These are phyloP conservation scores for Baeospora myosura DNA, from an alignment of 1,284 basidiomycete species.

Conservation along the genomic window DNA sequence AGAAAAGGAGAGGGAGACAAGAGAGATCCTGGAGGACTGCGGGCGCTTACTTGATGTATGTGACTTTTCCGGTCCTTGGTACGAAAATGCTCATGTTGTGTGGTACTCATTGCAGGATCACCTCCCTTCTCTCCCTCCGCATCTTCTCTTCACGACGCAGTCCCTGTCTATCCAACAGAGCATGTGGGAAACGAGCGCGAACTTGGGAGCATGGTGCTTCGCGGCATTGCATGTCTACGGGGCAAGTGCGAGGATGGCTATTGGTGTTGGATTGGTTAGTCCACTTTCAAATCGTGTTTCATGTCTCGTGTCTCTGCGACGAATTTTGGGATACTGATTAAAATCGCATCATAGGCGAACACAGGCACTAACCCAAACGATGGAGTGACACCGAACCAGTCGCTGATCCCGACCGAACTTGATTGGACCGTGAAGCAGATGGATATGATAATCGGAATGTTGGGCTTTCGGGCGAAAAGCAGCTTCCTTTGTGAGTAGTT, in stretches of 20 bases:
- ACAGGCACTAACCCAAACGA: constrained; percentile 5
- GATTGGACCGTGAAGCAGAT: constrained; percentile 52
- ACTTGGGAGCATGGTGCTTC: constrained; percentile 71
- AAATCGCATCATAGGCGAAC: no score
- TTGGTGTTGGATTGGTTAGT: no score
- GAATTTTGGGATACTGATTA: no score
- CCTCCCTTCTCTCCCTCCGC: constrained; percentile 54
- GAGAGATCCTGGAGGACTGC: neutral
- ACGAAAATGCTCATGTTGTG: constrained; percentile 4
- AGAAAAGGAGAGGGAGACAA: neutral
- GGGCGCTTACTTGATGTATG: neutral
- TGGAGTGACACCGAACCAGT: constrained; percentile 1
- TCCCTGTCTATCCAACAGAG: constrained; percentile 59
- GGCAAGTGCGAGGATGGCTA: constrained; percentile 55
- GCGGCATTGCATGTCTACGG: constrained; percentile 65
- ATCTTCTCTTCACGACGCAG: constrained; percentile 60
- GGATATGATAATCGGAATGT: constrained; percentile 48
- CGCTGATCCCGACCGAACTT: constrained; percentile 23
- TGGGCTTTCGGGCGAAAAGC: constrained; percentile 59
- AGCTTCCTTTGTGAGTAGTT: constrained; percentile 56
- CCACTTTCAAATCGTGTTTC: no score
- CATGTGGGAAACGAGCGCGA: constrained; percentile 72
- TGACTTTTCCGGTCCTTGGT: neutral
- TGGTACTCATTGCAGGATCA: constrained; percentile 58
- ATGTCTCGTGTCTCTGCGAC: no score